Percentiles rank a stretch among this genome's conserved stretches.
Evolutionary conservation across 345 rosid genomes (phyloP).

Genomic region (Citrus medica): DNA sequence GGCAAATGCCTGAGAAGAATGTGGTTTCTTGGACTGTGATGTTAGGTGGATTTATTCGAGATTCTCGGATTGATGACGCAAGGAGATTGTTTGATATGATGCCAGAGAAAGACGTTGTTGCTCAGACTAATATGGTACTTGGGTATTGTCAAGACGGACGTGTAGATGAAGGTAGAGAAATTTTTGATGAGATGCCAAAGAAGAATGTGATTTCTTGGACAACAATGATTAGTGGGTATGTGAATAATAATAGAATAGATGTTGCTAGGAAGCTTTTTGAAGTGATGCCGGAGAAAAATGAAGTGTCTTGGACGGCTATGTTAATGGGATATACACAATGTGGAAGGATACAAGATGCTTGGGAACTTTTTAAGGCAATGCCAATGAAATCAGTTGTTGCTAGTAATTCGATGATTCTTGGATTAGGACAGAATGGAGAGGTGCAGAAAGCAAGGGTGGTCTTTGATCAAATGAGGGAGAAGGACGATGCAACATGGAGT

Average conservation of each 20-base stretch:
- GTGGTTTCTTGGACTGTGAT: slow-evolving; percentile 85
- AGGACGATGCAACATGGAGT: slow-evolving; percentile 63
- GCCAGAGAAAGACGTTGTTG: slow-evolving; percentile 72
- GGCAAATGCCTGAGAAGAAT: slow-evolving; percentile 75
- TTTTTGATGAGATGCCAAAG: slow-evolving; percentile 67
- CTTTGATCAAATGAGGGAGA: slow-evolving; percentile 56
- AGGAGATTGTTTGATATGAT: slow-evolving; percentile 52
- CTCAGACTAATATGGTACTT: slow-evolving; percentile 74
- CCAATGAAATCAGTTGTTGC: slow-evolving; percentile 51
- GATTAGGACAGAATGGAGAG: slow-evolving; percentile 56
- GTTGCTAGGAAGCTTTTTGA: slow-evolving; percentile 81
- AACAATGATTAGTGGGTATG: slow-evolving; percentile 65
- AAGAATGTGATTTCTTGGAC: slow-evolving; percentile 84
- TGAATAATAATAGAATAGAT: slow-evolving; percentile 60
- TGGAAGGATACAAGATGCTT: slow-evolving; percentile 69
- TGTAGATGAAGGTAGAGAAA: slow-evolving; percentile 56
- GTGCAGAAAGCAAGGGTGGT: slow-evolving; percentile 47
- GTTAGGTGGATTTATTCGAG: slow-evolving; percentile 65
- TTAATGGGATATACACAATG: slow-evolving; percentile 64
- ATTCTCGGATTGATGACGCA: slow-evolving; percentile 59
- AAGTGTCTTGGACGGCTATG: slow-evolving; percentile 84
- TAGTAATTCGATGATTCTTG: slow-evolving; percentile 72
- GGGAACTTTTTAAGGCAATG: slow-evolving; percentile 55
- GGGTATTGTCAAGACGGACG: slow-evolving; percentile 67
- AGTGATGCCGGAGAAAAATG: slow-evolving; percentile 79